A percentile compares a stretch with the other conserved stretches of the same genome.
Evolutionary conservation across 2,329 filamentous ascomycete species (phyloP).

Genomic region (Fusarium annulatum): DNA sequence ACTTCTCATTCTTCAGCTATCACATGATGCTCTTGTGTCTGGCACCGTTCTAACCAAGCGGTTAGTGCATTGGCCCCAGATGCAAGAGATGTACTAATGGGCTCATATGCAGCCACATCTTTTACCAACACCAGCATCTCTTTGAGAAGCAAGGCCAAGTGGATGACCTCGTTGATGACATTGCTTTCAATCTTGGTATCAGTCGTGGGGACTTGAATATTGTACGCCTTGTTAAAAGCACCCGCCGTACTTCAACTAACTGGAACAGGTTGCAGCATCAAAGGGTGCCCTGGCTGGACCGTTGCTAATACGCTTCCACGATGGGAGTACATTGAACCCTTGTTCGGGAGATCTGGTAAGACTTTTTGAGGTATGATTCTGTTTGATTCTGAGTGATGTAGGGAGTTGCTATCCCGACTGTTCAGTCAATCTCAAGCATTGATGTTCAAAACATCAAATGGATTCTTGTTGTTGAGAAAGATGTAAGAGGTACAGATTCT

Average conservation of each 20-base stretch:
- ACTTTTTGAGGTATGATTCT: neutral
- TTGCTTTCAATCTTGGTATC: slow-evolving; percentile 76
- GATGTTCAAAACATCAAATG: slow-evolving; percentile 64
- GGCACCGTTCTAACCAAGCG: slow-evolving; percentile 70
- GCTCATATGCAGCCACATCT: slow-evolving; percentile 71
- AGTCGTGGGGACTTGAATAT: slow-evolving; percentile 76
- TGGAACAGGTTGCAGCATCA: slow-evolving; percentile 71
- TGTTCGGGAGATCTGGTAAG: slow-evolving; percentile 47
- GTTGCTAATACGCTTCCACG: slow-evolving; percentile 58
- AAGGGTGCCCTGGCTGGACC: slow-evolving; percentile 77
- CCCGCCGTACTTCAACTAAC: slow-evolving; percentile 11
- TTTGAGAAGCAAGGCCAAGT: slow-evolving; percentile 77
- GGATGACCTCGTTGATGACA: slow-evolving; percentile 77
- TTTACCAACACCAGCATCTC: slow-evolving; percentile 78
- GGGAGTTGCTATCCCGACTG: slow-evolving; percentile 70
- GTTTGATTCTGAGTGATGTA: slow-evolving; percentile 47
- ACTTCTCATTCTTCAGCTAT: slow-evolving; percentile 68
- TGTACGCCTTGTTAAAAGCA: slow-evolving; percentile 56
- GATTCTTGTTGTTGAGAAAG: slow-evolving; percentile 83
- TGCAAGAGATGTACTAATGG: neutral
- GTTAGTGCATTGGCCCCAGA: slow-evolving; percentile 51
- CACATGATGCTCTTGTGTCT: slow-evolving; percentile 67
- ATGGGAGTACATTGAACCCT: slow-evolving; percentile 55
- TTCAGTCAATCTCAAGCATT: slow-evolving; percentile 61
- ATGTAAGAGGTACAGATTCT: slow-evolving; percentile 58